Conservation (phyloP, 257 asterid genomes). For the Penstemon newberryi region DNA sequence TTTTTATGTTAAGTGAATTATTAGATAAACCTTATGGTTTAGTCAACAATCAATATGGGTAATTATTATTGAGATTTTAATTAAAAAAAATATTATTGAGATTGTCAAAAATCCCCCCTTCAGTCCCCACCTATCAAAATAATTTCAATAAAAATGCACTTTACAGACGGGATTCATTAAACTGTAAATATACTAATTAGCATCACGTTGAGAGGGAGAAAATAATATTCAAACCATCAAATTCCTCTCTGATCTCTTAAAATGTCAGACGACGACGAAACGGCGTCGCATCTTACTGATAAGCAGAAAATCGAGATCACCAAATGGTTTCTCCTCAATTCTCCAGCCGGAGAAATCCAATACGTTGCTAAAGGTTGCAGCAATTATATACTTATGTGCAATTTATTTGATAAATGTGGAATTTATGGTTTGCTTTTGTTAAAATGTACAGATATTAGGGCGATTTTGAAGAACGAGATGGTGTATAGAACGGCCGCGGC, state of each 20-base stretch:
- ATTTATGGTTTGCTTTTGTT: neutral
- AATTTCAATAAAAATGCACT: neutral
- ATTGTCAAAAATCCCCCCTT: too few species aligned
- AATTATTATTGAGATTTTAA: too few species aligned
- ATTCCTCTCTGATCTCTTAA: constrained; percentile 39
- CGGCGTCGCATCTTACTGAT: constrained; percentile 60
- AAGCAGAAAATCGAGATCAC: constrained; percentile 84
- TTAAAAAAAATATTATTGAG: too few species aligned
- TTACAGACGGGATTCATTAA: neutral
- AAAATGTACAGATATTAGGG: constrained; percentile 60
- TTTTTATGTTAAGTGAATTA: too few species aligned
- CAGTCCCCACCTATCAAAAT: constrained; percentile 1
- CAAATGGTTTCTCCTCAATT: constrained; percentile 95
- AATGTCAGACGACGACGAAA: constrained; percentile 77
- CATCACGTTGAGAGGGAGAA: constrained; percentile 33
- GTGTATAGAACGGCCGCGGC: constrained; percentile 59
- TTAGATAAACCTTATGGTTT: too few species aligned
- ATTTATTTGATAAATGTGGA: constrained; percentile 5
- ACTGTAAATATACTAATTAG: neutral
- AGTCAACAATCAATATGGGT: too few species aligned
- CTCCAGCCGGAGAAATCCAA: constrained; percentile 95
- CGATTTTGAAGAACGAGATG: constrained; percentile 68
- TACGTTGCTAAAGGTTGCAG: constrained; percentile 81
- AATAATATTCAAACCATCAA: constrained; percentile 18
- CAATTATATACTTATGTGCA: neutral